A percentile compares a stretch with the other conserved stretches of the same genome.
Conservation (phyloP, 2,329 filamentous ascomycete species). For the Cordyceps tenuipes region DNA sequence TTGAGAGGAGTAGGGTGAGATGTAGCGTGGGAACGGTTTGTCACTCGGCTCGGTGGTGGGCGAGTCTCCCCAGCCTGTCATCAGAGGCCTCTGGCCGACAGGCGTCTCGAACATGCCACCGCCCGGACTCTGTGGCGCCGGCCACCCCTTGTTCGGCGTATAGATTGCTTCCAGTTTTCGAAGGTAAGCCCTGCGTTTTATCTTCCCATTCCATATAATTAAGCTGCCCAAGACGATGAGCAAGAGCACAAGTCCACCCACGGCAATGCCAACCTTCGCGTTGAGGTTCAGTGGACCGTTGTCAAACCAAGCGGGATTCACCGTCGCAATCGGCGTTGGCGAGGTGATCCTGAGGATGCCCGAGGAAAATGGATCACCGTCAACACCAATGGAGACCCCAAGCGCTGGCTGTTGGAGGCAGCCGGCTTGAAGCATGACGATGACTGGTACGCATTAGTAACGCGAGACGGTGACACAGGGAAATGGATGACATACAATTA, state of each 20-base stretch:
- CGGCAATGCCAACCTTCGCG: constrained; percentile 50
- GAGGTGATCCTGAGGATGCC: constrained; percentile 40
- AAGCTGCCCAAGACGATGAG: constrained; percentile 41
- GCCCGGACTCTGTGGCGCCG: constrained; percentile 22
- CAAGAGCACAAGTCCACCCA: constrained; percentile 40
- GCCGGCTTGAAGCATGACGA: constrained; percentile 45
- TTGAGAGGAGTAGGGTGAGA: constrained; percentile 52
- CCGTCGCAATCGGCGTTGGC: constrained; percentile 33
- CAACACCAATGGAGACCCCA: constrained; percentile 39
- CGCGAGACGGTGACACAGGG: not conserved
- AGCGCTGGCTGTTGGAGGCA: constrained; percentile 43
- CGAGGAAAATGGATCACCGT: constrained; percentile 45
- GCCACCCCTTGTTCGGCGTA: constrained; percentile 31
- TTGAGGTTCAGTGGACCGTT: constrained; percentile 41
- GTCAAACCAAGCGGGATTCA: constrained; percentile 33
- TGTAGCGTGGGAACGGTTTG: constrained; percentile 37
- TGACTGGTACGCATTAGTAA: constrained; percentile 28
- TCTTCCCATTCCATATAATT: constrained; percentile 49
- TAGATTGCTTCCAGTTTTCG: constrained; percentile 36
- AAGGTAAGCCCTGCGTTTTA: constrained; percentile 44
- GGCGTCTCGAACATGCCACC: constrained; percentile 36
- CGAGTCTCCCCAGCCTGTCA: constrained; percentile 44
- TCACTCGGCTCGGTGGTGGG: constrained; percentile 37
- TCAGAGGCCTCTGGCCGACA: constrained; percentile 43
- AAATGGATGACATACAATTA: constrained; percentile 39